Evolutionary conservation across 768 basidiomycete species (phyloP).

Genomic region (Auriscalpium orientale): DNA sequence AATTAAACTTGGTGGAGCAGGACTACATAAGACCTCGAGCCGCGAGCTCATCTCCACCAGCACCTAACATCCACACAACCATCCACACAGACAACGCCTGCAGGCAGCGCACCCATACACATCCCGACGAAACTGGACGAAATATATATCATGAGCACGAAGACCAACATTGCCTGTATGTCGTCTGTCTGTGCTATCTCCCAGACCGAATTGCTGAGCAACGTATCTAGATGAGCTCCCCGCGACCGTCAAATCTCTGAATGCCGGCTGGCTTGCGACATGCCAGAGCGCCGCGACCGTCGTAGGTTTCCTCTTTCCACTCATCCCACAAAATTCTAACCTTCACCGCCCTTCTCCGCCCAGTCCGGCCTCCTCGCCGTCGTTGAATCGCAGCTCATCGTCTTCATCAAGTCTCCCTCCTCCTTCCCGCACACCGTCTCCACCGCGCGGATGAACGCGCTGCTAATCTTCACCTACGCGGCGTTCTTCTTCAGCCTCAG

Average conservation of each 20-base stretch:
- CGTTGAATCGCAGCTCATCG: conserved; percentile 10
- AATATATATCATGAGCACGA: conserved; percentile 1
- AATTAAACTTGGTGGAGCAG: not conserved
- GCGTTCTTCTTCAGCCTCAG: conserved; percentile 12
- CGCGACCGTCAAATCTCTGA: conserved; percentile 11
- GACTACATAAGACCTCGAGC: not conserved
- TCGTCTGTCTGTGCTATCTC: not conserved
- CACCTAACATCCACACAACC: too few relatives aligned
- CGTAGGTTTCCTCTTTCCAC: not conserved
- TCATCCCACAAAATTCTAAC: not conserved
- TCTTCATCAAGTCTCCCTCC: conserved; percentile 2
- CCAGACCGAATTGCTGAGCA: not conserved
- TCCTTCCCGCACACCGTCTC: not conserved
- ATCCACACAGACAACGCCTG: too few relatives aligned
- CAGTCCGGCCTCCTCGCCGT: conserved; percentile 11
- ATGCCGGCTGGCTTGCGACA: conserved; percentile 11
- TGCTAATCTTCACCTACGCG: conserved; percentile 11
- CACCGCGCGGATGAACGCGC: not conserved
- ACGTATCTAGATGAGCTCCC: conserved; percentile 9
- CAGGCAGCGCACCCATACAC: not conserved
- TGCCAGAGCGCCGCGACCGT: conserved; percentile 4
- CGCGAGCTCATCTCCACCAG: not conserved
- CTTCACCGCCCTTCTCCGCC: not conserved
- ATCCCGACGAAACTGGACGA: not conserved
- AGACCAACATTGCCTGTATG: conserved; percentile 12